Evolutionary conservation across 371 early-diverging fungal species (phyloP).

Genomic region (Capillidium rhysosporum): DNA sequence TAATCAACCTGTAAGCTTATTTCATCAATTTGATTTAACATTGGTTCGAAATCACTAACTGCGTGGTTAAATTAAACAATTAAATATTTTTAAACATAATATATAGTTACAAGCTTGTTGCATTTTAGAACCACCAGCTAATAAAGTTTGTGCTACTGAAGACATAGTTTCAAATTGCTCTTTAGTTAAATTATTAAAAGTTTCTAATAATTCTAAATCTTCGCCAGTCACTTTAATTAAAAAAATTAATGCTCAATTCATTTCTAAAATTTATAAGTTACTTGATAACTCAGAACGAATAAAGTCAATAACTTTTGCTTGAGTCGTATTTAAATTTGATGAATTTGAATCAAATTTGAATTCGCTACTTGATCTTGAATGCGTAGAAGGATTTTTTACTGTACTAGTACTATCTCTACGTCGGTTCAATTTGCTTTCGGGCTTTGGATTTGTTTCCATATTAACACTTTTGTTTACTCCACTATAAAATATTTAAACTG

Average conservation of each 20-base stretch:
- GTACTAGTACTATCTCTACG: no score
- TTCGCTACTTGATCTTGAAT: no score
- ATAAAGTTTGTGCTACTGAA: not conserved
- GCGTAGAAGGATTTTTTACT: no score
- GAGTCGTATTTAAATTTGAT: no score
- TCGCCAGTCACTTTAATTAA: not conserved
- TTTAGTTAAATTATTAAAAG: not conserved
- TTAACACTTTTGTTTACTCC: no score
- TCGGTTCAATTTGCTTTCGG: no score
- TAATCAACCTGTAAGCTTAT: slow-evolving; percentile 28
- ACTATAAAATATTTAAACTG: no score
- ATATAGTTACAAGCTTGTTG: slow-evolving; percentile 1
- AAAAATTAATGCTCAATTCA: not conserved
- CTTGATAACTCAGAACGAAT: no score
- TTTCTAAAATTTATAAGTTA: no score
- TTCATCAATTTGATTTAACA: slow-evolving; percentile 29
- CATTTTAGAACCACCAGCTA: not conserved
- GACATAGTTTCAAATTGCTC: not conserved
- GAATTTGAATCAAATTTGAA: no score
- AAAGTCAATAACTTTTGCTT: no score
- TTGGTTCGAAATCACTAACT: slow-evolving; percentile 32
- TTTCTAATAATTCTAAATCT: not conserved
- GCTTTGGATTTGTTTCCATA: no score
- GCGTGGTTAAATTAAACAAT: not conserved
- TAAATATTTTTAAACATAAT: not conserved